These are phyloP conservation scores for Microthlaspi erraticum DNA, from an alignment of 345 rosid genomes.

Conservation along the genomic window DNA sequence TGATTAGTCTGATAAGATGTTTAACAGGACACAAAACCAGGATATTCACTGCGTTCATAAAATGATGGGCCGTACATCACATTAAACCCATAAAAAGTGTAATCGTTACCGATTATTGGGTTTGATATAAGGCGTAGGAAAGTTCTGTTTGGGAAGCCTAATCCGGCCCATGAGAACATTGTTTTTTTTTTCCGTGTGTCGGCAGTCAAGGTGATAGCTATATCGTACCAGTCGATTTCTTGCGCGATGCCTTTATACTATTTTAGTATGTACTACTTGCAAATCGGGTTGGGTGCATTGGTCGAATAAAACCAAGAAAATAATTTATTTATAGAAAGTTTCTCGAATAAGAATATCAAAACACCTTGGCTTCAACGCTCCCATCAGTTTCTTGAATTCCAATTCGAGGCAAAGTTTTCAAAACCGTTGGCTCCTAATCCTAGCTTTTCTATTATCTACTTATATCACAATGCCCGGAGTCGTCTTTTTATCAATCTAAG, in stretches of 20 bases:
- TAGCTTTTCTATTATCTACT: constrained; percentile 2
- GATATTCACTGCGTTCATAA: background rate
- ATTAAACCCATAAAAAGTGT: background rate
- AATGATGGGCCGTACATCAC: background rate
- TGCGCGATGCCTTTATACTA: constrained; percentile 22
- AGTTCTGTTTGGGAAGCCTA: background rate
- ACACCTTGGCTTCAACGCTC: constrained; percentile 10
- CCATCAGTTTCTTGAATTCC: constrained; percentile 27
- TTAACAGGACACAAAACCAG: no score
- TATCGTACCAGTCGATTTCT: constrained; percentile 1
- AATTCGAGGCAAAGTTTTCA: constrained; percentile 28
- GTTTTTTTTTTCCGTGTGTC: no score
- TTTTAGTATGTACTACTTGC: constrained; percentile 18
- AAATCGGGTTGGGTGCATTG: constrained; percentile 23
- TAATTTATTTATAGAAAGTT: constrained; percentile 23
- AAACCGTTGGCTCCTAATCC: constrained; percentile 14
- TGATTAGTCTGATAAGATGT: no score
- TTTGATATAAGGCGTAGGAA: background rate
- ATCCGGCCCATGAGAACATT: no score
- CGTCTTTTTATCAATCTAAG: background rate
- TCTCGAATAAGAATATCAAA: constrained; percentile 18
- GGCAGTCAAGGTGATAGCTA: no score
- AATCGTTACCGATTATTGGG: background rate
- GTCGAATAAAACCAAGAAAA: constrained; percentile 23
- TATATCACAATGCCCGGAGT: background rate